These are phyloP conservation scores for Epicoccum nigrum DNA, from an alignment of 2,329 filamentous ascomycete species.

Conservation along the genomic window DNA sequence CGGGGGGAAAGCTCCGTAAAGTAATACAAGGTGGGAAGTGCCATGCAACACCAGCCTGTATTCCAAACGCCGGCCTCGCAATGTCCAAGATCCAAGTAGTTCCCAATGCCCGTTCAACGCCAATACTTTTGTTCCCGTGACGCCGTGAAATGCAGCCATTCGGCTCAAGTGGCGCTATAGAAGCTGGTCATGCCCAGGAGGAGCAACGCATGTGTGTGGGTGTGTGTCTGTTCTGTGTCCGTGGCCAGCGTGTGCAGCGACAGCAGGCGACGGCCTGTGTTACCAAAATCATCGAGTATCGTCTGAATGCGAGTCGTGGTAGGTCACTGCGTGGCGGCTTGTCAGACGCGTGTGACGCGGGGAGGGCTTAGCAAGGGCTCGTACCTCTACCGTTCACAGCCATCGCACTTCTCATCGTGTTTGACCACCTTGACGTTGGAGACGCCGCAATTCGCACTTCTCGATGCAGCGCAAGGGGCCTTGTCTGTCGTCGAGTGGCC, in stretches of 20 bases:
- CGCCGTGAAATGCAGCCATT: slow-evolving; percentile 51
- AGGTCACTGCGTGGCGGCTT: slow-evolving; percentile 28
- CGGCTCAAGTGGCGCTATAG: slow-evolving; percentile 26
- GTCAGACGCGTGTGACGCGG: slow-evolving; percentile 39
- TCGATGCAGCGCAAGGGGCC: slow-evolving; percentile 55
- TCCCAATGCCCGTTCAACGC: slow-evolving; percentile 47
- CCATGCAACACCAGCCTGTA: slow-evolving; percentile 45
- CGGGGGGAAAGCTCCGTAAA: slow-evolving; percentile 25
- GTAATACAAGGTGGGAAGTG: slow-evolving; percentile 42
- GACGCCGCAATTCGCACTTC: slow-evolving; percentile 49
- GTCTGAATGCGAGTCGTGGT: slow-evolving; percentile 41
- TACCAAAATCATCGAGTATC: slow-evolving; percentile 43
- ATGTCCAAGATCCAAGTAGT: slow-evolving; percentile 33
- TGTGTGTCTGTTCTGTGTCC: slow-evolving; percentile 24
- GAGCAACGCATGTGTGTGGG: slow-evolving; percentile 29
- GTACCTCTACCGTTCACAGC: slow-evolving; percentile 53
- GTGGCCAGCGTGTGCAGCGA: slow-evolving; percentile 34
- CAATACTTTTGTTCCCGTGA: slow-evolving; percentile 48
- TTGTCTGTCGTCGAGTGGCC: slow-evolving; percentile 52
- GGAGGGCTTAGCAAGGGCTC: slow-evolving; percentile 12
- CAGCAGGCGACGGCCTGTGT: slow-evolving; percentile 33
- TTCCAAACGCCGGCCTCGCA: slow-evolving; percentile 48
- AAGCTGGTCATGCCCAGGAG: slow-evolving; percentile 29
- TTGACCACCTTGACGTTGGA: slow-evolving; percentile 53
- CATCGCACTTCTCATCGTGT: slow-evolving; percentile 56